Evolutionary conservation across 331 rosid genomes (phyloP), one percentile per base, ranked within the genome.

Genomic region (Acacia pycnantha): DNA sequence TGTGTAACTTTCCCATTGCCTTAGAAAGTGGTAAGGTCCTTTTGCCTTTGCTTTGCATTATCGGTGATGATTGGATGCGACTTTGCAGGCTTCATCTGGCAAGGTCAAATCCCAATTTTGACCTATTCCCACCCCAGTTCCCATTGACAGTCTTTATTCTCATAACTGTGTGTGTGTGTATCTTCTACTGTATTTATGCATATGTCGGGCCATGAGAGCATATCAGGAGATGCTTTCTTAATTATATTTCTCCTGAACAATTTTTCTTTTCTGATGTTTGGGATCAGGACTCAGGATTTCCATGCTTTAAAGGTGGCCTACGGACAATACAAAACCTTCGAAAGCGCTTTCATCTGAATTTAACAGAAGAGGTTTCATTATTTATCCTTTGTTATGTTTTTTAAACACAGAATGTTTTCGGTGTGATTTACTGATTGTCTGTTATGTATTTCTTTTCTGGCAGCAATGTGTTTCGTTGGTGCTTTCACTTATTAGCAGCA

Each of bases 381-480:
- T 56, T 77, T 76, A 77, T 58, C 58, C 64, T 19, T 24, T 71
- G 11, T 43, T 40, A 37, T 47, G 21, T 48, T 53, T 43, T 82
- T 31, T 21, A 53, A 24, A 65, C 51, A 46, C 24, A 56, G 31
- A 2, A 7, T n/a, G 41, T 51, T 61, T 81, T 53, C 6, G 51
- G 46, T 74, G 50, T 56, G 67, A 66, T 75, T 56, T n/a, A n/a
- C 62, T n/a, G 62, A n/a, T 56, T 71, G 83, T 59, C 73, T 68
- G 84, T 86, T 41, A 90, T 58, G 81, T 9, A 12, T 62, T 41
- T 37, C 14, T 27, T 53, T 44, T 11, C 84, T 71, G 41, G 88
- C 97, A 94, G 99, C 99, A 96, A 90, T 96, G 99, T 85, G 99
- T 96, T 54, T 92, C 99, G 41, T 82, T 96, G 90, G 98, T 94